These are phyloP conservation scores for Calocybe gambosa DNA, from an alignment of 1,284 basidiomycete species.

Conservation along the genomic window DNA sequence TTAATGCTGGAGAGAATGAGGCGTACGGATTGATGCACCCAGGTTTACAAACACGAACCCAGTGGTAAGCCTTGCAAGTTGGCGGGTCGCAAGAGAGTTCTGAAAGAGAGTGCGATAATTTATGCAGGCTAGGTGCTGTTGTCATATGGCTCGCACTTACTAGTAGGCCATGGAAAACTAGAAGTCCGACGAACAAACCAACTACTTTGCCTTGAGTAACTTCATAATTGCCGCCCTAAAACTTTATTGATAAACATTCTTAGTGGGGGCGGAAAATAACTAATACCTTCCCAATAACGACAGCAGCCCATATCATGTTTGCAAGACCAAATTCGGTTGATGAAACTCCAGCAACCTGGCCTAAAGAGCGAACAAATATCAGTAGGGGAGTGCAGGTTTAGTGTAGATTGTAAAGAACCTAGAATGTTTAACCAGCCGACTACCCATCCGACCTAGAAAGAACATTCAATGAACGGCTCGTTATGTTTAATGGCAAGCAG, in stretches of 20 bases:
- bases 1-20: conserved; percentile 6
- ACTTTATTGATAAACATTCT: conserved; percentile 1
- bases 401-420: conserved; percentile 34
- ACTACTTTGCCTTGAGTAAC: conserved; percentile 64
- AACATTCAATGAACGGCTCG: not conserved
- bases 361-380: conserved; percentile 21
- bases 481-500: not conserved
- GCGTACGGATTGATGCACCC: conserved; percentile 59
- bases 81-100: conserved; percentile 80
- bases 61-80: conserved; percentile 73
- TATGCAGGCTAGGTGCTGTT: not conserved
- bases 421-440: conserved; percentile 88
- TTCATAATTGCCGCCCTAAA: conserved; percentile 41
- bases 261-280: not conserved
- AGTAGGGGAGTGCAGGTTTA: not conserved
- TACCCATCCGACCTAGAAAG: conserved; percentile 56
- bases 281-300: conserved; percentile 45
- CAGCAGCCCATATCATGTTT: conserved; percentile 85
- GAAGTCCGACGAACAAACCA: conserved; percentile 67
- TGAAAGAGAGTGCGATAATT: conserved; percentile 18
- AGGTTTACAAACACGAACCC: conserved; percentile 87
- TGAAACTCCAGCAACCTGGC: conserved; percentile 76
- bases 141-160: conserved; percentile 34
- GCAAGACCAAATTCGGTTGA: conserved; percentile 88
- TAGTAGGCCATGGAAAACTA: conserved; percentile 69